Evolutionary conservation across 2,329 filamentous ascomycete species (phyloP).

Genomic region (Colletotrichum sp.): DNA sequence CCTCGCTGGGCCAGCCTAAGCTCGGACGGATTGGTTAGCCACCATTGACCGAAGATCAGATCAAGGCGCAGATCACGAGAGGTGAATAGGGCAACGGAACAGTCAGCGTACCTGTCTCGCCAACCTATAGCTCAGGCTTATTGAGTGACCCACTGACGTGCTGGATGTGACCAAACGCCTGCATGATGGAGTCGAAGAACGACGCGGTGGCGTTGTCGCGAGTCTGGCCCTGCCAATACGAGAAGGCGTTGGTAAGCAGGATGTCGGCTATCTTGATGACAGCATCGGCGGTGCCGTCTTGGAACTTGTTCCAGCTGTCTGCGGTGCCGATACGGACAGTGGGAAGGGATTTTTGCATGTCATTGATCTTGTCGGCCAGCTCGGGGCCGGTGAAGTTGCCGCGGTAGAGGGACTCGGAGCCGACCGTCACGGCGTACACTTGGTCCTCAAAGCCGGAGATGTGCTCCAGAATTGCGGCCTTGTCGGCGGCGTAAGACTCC

Average conservation of each 20-base stretch:
- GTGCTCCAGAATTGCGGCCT: constrained; percentile 50
- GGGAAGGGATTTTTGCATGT: constrained; percentile 61
- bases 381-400: constrained; percentile 67
- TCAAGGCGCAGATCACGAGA: neutral
- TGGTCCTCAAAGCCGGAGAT: constrained; percentile 57
- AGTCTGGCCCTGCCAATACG: constrained; percentile 72
- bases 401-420: constrained; percentile 74
- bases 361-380: constrained; percentile 65
- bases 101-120: constrained; percentile 55
- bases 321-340: constrained; percentile 68
- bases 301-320: constrained; percentile 76
- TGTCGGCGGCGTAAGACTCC: constrained; percentile 66
- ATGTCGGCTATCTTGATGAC: constrained; percentile 66
- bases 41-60: neutral
- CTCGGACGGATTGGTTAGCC: neutral
- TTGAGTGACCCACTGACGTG: constrained; percentile 53
- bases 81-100: neutral
- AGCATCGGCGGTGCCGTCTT: constrained; percentile 70
- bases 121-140: constrained; percentile 70
- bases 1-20: constrained; percentile 64
- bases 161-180: constrained; percentile 69
- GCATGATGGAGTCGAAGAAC: constrained; percentile 71
- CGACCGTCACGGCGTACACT: constrained; percentile 73
- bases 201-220: constrained; percentile 60
- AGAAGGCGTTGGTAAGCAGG: constrained; percentile 70